Evolutionary conservation across 2,329 filamentous ascomycete species (phyloP).

Genomic region (Hyphodiscus sp.): DNA sequence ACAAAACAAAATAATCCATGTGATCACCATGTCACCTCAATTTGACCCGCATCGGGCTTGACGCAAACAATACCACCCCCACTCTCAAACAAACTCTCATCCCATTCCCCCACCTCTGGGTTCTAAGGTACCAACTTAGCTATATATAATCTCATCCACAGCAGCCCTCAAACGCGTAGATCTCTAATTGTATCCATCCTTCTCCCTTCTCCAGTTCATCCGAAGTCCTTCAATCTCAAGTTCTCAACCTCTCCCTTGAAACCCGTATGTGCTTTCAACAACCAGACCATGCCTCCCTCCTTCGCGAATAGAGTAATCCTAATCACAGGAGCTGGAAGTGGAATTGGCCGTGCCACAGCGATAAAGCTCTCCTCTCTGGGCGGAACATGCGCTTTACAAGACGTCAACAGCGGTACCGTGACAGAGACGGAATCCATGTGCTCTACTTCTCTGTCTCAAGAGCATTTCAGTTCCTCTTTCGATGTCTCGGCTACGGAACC

Average conservation of each 20-base stretch:
- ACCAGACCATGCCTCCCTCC: background rate
- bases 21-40: no score
- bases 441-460: background rate
- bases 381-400: conserved; percentile 24
- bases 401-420: conserved; percentile 24
- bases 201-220: background rate
- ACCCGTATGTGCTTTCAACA: background rate
- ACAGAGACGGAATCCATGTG: conserved; percentile 13
- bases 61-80: no score
- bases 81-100: no score
- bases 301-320: conserved; percentile 22
- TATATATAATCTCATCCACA: no score
- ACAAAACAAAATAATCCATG: no score
- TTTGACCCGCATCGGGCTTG: no score
- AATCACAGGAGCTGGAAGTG: conserved; percentile 26
- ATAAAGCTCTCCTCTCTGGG: conserved; percentile 24
- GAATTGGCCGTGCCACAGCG: conserved; percentile 25
- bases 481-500: conserved; percentile 26
- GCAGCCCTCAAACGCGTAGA: no score
- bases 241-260: background rate
- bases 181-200: no score
- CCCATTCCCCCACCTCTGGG: no score
- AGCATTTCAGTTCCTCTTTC: conserved; percentile 16
- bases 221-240: background rate
- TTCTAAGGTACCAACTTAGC: no score